phyloP scores from a whole-genome alignment of 345 rosid genomes.

The Bretschneidera sinensis region DNA sequence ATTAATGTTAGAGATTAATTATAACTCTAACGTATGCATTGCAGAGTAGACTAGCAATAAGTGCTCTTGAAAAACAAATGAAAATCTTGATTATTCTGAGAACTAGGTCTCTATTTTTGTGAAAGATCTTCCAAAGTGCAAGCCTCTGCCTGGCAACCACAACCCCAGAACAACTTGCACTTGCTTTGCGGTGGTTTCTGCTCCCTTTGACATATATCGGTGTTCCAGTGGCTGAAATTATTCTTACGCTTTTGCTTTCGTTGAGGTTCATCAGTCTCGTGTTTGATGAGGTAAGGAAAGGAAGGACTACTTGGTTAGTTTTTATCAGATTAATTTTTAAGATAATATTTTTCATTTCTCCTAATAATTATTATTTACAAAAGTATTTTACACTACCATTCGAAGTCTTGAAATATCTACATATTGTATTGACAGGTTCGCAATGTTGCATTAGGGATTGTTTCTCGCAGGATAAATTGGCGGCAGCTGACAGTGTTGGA shows the following conservation, averaged over 20 bases:
- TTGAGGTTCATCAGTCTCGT: conserved; percentile 85
- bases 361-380: neutral
- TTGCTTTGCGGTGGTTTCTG: conserved; percentile 83
- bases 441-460: conserved; percentile 80
- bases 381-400: neutral
- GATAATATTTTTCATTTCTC: conserved; percentile 5
- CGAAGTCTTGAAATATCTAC: no score
- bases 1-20: no score
- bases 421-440: conserved; percentile 49
- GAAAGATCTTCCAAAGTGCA: conserved; percentile 87
- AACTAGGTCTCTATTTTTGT: conserved; percentile 21
- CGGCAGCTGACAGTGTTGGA: conserved; percentile 67
- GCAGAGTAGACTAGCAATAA: neutral
- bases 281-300: conserved; percentile 68
- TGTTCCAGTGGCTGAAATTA: conserved; percentile 85
- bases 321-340: neutral
- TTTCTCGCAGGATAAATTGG: conserved; percentile 93
- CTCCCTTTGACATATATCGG: conserved; percentile 64
- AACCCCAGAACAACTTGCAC: conserved; percentile 88
- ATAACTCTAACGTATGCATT: neutral
- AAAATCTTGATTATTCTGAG: conserved; percentile 21
- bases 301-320: neutral
- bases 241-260: conserved; percentile 82
- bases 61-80: neutral
- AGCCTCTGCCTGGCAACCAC: conserved; percentile 91